Evolutionary conservation across 495 filamentous ascomycete genomes (phyloP).

Genomic region (Aspergillus wentii): DNA sequence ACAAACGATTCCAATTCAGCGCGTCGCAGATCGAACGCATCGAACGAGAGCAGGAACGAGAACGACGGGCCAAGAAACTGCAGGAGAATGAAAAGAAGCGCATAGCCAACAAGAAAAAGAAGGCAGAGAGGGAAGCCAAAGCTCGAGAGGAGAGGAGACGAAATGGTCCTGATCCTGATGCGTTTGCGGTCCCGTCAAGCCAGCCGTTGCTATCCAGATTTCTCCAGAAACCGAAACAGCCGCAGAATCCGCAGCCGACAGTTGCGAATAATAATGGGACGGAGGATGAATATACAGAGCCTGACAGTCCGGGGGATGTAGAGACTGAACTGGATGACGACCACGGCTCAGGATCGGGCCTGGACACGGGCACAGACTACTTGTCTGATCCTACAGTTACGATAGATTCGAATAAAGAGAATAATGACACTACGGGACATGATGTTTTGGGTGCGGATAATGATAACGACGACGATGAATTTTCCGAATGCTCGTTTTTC

Average conservation of each 20-base stretch:
- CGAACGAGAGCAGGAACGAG: conserved; percentile 41
- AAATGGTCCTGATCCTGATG: conserved; percentile 40
- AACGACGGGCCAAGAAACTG: conserved; percentile 33
- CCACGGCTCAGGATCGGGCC: too few species aligned
- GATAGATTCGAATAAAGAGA: neutral
- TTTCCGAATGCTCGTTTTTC: conserved; percentile 38
- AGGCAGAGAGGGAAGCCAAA: conserved; percentile 36
- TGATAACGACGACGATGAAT: conserved; percentile 29
- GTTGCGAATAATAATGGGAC: conserved; percentile 6
- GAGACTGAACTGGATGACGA: neutral
- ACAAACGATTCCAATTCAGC: conserved; percentile 37
- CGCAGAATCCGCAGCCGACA: neutral
- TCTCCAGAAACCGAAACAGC: conserved; percentile 16
- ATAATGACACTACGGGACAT: conserved; percentile 8
- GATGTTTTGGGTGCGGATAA: conserved; percentile 1
- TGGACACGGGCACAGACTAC: too few species aligned
- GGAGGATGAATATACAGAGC: conserved; percentile 6
- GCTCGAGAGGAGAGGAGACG: conserved; percentile 38
- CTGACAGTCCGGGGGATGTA: neutral
- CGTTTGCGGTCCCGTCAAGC: conserved; percentile 36
- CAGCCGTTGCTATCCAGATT: conserved; percentile 44
- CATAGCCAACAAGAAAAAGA: conserved; percentile 38
- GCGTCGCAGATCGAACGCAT: conserved; percentile 37
- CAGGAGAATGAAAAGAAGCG: conserved; percentile 39
- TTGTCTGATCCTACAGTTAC: neutral